phyloP scores from a whole-genome alignment of 495 filamentous ascomycete species.

The Annulohypoxylon moriforme region DNA sequence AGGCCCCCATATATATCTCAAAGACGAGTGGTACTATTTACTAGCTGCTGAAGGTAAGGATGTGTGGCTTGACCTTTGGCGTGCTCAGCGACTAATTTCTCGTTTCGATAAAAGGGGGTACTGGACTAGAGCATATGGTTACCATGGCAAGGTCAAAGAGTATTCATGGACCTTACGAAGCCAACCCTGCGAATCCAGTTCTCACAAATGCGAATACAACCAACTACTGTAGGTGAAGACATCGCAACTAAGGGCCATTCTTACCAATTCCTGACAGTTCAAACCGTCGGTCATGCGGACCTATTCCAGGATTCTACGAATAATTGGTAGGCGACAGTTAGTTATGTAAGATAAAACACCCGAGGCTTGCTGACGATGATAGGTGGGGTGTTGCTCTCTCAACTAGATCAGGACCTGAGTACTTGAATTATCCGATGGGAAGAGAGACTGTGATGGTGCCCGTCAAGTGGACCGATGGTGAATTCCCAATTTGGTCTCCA shows the following conservation, averaged over 20 bases:
- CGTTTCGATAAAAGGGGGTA: slow-evolving; percentile 57
- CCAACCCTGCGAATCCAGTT: slow-evolving; percentile 63
- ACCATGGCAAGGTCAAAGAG: slow-evolving; percentile 62
- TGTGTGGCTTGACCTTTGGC: neutral
- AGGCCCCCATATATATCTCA: slow-evolving; percentile 72
- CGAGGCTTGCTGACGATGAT: neutral
- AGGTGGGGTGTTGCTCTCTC: slow-evolving; percentile 59
- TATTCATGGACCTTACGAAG: slow-evolving; percentile 67
- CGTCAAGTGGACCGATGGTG: slow-evolving; percentile 60
- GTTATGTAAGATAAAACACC: neutral
- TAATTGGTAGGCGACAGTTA: slow-evolving; percentile 59
- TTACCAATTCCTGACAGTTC: slow-evolving; percentile 47
- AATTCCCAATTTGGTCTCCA: slow-evolving; percentile 56
- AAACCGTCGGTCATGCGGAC: slow-evolving; percentile 65
- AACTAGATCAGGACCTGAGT: slow-evolving; percentile 59
- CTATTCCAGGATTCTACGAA: slow-evolving; percentile 61
- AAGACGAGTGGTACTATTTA: slow-evolving; percentile 72
- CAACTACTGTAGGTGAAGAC: slow-evolving; percentile 50
- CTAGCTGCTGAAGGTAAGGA: slow-evolving; percentile 69
- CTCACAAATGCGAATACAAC: slow-evolving; percentile 65
- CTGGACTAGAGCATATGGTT: slow-evolving; percentile 65
- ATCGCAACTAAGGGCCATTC: neutral
- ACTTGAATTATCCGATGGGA: slow-evolving; percentile 68
- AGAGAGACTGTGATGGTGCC: slow-evolving; percentile 68
- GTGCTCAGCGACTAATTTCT: neutral